Evolutionary conservation across 202 grass and related monocot species (phyloP).

Genomic region (Bolboschoenoplectus hybrid): DNA sequence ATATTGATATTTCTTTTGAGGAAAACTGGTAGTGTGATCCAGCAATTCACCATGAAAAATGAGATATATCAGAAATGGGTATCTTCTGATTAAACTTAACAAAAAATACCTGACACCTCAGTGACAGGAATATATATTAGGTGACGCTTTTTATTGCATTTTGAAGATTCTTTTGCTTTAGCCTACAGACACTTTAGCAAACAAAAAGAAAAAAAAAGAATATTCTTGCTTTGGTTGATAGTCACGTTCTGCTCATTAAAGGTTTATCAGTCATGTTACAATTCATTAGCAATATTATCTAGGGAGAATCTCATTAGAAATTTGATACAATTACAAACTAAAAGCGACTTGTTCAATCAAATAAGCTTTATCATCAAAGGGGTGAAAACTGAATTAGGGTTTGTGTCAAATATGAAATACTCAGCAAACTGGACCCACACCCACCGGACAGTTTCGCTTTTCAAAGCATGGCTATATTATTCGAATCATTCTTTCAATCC

Average conservation of each 20-base stretch:
- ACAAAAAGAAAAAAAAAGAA: background rate
- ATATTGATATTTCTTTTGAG: background rate
- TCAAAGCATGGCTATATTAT: background rate
- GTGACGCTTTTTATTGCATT: background rate
- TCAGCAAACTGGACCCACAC: background rate
- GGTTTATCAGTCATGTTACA: background rate
- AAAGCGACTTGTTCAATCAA: background rate
- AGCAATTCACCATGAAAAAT: background rate
- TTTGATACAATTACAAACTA: background rate
- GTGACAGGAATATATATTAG: background rate
- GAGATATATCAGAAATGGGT: background rate
- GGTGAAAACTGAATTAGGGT: background rate
- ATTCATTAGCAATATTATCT: background rate
- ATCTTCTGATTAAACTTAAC: background rate
- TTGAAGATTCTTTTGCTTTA: too few species aligned
- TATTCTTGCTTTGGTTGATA: background rate
- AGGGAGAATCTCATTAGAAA: background rate
- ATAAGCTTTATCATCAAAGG: background rate
- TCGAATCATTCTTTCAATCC: background rate
- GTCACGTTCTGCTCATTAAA: background rate
- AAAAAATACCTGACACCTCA: background rate
- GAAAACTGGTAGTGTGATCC: background rate
- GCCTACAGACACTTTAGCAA: too few species aligned
- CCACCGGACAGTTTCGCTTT: background rate
- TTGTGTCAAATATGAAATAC: background rate